Evolutionary conservation across 257 asterid genomes (phyloP).

Genomic region (Solanum chmielewskii): DNA sequence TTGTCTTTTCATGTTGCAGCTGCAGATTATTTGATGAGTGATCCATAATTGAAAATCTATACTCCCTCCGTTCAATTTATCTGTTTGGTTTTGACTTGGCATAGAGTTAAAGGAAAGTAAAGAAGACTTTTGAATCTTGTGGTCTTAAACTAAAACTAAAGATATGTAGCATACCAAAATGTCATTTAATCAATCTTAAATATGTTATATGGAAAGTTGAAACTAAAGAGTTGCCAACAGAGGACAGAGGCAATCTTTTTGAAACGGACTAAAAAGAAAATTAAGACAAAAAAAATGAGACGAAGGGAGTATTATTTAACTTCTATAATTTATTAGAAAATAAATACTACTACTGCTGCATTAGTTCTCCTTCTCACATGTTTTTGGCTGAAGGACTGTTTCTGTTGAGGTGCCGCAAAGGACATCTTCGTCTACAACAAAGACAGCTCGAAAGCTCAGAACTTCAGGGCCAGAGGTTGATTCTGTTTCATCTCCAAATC

Average conservation of each 20-base stretch:
- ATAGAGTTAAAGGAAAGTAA: background rate
- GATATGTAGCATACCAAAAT: background rate
- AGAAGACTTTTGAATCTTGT: background rate
- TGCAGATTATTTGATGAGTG: background rate
- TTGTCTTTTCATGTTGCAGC: background rate
- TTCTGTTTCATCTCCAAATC: constrained; percentile 40
- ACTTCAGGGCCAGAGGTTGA: constrained; percentile 28
- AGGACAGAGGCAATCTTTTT: background rate
- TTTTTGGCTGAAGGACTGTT: constrained; percentile 24
- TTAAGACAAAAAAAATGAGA: background rate
- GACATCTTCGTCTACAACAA: constrained; percentile 36
- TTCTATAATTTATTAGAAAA: background rate
- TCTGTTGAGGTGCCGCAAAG: constrained; percentile 48
- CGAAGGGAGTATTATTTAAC: background rate
- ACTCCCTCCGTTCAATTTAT: background rate
- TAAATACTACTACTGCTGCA: background rate
- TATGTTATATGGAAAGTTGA: background rate
- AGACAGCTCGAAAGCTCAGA: constrained; percentile 40
- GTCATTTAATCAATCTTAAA: background rate
- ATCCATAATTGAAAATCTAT: background rate
- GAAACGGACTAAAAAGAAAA: background rate
- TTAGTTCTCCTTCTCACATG: background rate
- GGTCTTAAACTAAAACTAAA: background rate
- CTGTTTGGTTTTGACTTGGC: background rate
- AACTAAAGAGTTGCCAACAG: background rate